phyloP scores from a whole-genome alignment of 2,329 filamentous ascomycete species.

The Fusarium compactum region DNA sequence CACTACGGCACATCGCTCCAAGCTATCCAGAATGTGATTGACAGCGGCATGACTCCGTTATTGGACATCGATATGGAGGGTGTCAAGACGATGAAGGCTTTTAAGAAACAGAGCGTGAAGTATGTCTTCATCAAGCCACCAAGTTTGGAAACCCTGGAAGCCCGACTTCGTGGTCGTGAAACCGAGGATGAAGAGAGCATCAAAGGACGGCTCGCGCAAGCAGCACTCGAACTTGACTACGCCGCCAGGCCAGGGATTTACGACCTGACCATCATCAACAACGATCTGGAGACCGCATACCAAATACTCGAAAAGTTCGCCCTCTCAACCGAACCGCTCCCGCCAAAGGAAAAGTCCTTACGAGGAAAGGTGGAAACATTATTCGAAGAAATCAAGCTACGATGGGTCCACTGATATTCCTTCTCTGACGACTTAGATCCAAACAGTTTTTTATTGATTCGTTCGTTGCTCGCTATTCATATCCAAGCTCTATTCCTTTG shows the following conservation, averaged over 20 bases:
- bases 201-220: neutral
- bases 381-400: neutral
- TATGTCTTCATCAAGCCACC: neutral
- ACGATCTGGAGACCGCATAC: neutral
- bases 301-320: neutral
- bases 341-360: neutral
- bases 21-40: neutral
- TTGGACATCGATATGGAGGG: slow-evolving; percentile 1
- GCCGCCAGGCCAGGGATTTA: neutral
- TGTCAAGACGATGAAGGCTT: neutral
- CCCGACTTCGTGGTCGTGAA: rapidly evolving
- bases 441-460: neutral
- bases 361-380: neutral
- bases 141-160: rapidly evolving
- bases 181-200: neutral
- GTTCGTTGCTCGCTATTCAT: neutral
- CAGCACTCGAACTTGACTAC: neutral
- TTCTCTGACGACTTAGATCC: neutral
- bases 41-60: rapidly evolving
- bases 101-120: neutral
- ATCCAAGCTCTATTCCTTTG: neutral
- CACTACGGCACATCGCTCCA: neutral
- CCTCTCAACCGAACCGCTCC: neutral
- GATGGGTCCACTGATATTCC: neutral
- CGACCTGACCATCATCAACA: neutral